Evolutionary conservation across 139 green algal genomes (phyloP), one percentile per base, ranked within the genome.

Genomic region (Chlorella vulgaris): DNA sequence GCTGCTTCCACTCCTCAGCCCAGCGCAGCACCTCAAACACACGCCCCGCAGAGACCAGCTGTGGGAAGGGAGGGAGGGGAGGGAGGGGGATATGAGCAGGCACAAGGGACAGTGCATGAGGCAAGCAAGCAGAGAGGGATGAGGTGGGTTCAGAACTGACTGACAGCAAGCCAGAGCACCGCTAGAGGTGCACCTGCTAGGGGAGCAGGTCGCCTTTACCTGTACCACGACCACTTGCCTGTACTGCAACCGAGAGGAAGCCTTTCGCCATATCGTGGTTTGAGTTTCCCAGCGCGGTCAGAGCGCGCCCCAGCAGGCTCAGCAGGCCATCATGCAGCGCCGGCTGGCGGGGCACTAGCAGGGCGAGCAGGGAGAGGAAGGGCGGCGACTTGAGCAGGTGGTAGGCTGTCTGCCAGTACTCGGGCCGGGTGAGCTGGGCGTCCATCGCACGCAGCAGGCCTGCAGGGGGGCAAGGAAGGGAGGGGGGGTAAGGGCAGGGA

Each of bases 401-500:
- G 73, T 85, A 83, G 29, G 82, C 50, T 24, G 53, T 70, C 61
- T 70, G 65, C 88, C 88, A 91, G 55, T 89, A 87, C 22, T 82
- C 77, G 18, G 71, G 40, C 22, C 58, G 66, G 8, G 67, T 71
- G 42, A 91, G 38, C 4, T 65, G 58, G 50, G 40, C 26, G 4
- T 55, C 42, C 55, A 91, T 74, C 21, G 67, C 51, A 35, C 66
- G 65, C 51, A 91, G 55, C 58, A 91, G 40, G 40, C 80, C 84
- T 83, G 58, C 55, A 33, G 31, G 33, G 50, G 28, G n/a, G 7
- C 10, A 40, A 31, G 67, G 3, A 19, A 2, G n/a, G 29, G 42
- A 28, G 3, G 13, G 4, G 5, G 39, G 4, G 67, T 36, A n/a
- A 13, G 7, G 35, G 35, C 15, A 36, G 65, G 33, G 65, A n/a